Base-by-base conservation (phyloP, 2,329 filamentous ascomycete genomes). In the Xylariaceae sp. region DNA sequence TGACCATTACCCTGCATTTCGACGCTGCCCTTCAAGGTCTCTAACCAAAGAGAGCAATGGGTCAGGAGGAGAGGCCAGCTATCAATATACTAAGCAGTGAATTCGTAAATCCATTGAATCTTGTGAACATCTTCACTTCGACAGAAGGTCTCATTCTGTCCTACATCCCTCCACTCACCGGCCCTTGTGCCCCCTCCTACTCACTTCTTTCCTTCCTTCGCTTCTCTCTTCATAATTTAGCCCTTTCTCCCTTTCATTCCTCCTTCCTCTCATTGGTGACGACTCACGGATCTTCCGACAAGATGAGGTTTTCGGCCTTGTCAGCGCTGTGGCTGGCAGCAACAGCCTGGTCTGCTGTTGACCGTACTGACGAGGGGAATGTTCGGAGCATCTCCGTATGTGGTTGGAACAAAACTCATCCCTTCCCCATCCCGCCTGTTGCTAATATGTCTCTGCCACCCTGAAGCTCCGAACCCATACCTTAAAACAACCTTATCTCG, bases 401-500 rank as follows among this genome's bases (percentile, higher is more conserved):
- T 67, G 32, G 45, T 39, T 50, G 38, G 44, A 12, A 53, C 36
- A 20, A 22, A 35, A 45, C 22, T 11, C n/a, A 37, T 5, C 17
- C 3, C 17, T 25, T 22, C 17, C 23, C 27, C 14, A n/a, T 16
- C 16, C 27, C 16, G 27, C 27, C 21, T 46, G 21, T 34, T 27
- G 39, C 49, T 57, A 38, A 56, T 45, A n/a, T 41, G 25, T 37
- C 27, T 16, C 5, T 27, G 35, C 35, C 25, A 50, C 67, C 19
- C 19, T 25, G 34, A 21, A 94, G 87, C 77, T 95, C 63, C 83
- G 88, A 64, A 95, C 91, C 62, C 91, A 95, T 70, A 92, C 85
- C 62, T 76, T 95, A 52, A 73, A 79, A 65, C 79, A 96, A 86
- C 93, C 93, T 52, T 98, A 96, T 71, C 82, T 98, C 59, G 93